A percentile compares a stretch with the other conserved stretches of the same genome.
These are phyloP conservation scores for Exophiala viscosa DNA, from an alignment of 2,329 filamentous ascomycete species.

Conservation along the genomic window DNA sequence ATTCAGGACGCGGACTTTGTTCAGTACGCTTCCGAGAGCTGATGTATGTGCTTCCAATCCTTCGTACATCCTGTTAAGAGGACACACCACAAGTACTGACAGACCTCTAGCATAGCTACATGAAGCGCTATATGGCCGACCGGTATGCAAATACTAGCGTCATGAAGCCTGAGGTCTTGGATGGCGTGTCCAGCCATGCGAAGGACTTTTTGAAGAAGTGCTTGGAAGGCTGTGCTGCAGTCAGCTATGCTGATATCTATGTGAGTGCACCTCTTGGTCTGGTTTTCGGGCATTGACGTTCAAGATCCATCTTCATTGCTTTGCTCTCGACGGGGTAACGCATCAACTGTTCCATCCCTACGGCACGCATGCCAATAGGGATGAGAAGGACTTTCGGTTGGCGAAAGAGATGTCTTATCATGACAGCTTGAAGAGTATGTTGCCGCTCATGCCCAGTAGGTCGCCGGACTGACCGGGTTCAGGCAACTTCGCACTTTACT, in stretches of 20 bases:
- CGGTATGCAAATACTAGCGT: constrained; percentile 67
- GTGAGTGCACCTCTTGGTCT: constrained; percentile 48
- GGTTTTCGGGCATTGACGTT: neutral
- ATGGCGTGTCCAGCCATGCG: constrained; percentile 57
- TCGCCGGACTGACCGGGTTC: constrained; percentile 1
- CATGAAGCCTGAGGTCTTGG: constrained; percentile 53
- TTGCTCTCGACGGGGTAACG: constrained; percentile 66
- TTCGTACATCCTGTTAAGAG: neutral
- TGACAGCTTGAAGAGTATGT: constrained; percentile 60
- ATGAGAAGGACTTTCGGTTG: constrained; percentile 56
- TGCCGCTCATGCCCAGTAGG: neutral
- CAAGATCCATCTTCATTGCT: constrained; percentile 55
- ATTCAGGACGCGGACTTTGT: constrained; percentile 24
- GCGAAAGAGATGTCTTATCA: constrained; percentile 68
- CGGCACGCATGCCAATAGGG: constrained; percentile 58
- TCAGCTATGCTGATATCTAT: constrained; percentile 52
- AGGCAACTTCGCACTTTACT: constrained; percentile 6
- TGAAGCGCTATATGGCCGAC: constrained; percentile 43
- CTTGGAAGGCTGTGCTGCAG: constrained; percentile 36
- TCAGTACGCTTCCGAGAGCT: constrained; percentile 2
- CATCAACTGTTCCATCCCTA: constrained; percentile 67
- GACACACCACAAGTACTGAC: neutral
- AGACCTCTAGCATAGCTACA: constrained; percentile 7
- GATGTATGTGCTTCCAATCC: constrained; percentile 8
- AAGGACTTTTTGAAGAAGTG: constrained; percentile 55